Evolutionary conservation across 345 rosid genomes (phyloP).

Genomic region (Eucalyptus brandiana): DNA sequence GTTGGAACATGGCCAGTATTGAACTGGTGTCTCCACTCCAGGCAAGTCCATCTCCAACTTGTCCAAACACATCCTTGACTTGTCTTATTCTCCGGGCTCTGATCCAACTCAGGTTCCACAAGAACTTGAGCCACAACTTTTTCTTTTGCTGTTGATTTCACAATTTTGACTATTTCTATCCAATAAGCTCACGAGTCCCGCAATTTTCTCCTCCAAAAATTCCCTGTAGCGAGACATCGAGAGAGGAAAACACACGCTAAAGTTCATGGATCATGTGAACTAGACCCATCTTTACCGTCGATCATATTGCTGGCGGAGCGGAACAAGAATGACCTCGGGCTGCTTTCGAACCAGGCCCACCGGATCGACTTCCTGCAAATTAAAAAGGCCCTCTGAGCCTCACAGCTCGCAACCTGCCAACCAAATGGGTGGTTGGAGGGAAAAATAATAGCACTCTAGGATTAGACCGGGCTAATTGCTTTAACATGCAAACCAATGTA

Average conservation of each 20-base stretch:
- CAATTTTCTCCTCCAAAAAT: neutral
- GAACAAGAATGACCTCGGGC: neutral
- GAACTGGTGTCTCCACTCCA: neutral
- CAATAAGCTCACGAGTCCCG: neutral
- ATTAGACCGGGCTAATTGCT: neutral
- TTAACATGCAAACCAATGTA: neutral
- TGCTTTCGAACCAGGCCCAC: neutral
- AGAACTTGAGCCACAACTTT: neutral
- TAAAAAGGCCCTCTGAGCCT: neutral
- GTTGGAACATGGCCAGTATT: neutral
- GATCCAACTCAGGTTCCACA: neutral
- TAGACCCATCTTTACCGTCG: neutral
- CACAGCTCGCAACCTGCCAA: neutral
- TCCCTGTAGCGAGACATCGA: neutral
- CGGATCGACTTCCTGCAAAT: neutral
- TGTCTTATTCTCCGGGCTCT: neutral
- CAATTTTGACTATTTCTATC: neutral
- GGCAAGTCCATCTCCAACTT: neutral
- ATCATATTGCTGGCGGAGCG: neutral
- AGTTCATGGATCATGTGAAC: neutral
- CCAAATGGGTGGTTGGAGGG: neutral
- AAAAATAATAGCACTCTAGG: neutral
- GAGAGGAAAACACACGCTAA: fast-evolving
- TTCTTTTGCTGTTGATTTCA: neutral
- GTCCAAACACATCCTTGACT: neutral